Evolutionary conservation across 768 basidiomycete species (phyloP).

Genomic region (Boletus reticulatus): DNA sequence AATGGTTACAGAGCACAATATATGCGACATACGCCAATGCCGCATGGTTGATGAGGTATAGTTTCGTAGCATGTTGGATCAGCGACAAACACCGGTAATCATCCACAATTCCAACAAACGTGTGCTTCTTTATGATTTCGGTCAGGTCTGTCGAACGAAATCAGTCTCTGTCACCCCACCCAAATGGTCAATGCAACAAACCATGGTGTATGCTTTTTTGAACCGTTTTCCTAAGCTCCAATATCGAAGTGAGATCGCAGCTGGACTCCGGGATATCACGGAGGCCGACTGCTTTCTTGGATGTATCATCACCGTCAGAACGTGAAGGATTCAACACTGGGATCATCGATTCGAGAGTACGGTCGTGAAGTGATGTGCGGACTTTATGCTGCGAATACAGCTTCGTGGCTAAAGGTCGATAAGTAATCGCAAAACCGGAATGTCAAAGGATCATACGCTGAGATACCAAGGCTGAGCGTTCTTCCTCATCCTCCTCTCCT

Average conservation of each 20-base stretch:
- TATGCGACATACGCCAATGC: conserved; percentile 66
- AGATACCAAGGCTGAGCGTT: conserved; percentile 21
- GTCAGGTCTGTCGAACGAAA: conserved; percentile 55
- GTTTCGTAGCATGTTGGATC: conserved; percentile 82
- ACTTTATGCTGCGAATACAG: conserved; percentile 85
- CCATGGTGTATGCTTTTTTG: conserved; percentile 65
- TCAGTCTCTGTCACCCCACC: not conserved
- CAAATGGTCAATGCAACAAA: conserved; percentile 34
- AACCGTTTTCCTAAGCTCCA: conserved; percentile 57
- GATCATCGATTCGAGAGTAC: conserved; percentile 96
- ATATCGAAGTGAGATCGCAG: conserved; percentile 75
- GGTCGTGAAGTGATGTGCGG: conserved; percentile 80
- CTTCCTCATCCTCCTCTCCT: conserved; percentile 32
- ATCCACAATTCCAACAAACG: conserved; percentile 92
- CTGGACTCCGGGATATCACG: conserved; percentile 69
- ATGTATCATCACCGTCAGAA: conserved; percentile 25
- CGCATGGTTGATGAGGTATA: conserved; percentile 88
- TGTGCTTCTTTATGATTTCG: conserved; percentile 83
- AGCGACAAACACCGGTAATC: conserved; percentile 68
- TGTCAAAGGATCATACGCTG: conserved; percentile 20
- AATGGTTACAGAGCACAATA: not conserved
- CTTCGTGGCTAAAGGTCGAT: conserved; percentile 39
- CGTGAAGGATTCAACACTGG: conserved; percentile 59
- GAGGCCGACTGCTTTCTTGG: conserved; percentile 29
- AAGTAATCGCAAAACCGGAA: not conserved